These are phyloP conservation scores for Yamadazyma epiphylla DNA, from an alignment of 1,139 yeast genomes.

Conservation along the genomic window DNA sequence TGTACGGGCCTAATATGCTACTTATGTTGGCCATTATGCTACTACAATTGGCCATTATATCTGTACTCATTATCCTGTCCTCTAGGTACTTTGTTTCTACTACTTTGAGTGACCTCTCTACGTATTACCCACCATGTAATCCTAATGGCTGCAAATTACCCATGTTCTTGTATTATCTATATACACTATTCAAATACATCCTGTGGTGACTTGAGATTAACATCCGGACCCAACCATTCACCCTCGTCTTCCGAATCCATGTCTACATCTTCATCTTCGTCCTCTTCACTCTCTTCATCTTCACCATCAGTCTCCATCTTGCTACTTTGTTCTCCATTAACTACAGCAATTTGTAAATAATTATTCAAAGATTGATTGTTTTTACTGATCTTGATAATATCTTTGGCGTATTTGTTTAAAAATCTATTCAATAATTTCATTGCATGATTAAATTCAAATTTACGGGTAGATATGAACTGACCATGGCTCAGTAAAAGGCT, in stretches of 20 bases:
- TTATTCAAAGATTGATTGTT: conserved; percentile 52
- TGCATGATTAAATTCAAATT: conserved; percentile 62
- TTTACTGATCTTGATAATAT: conserved; percentile 54
- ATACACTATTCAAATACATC: conserved; percentile 7
- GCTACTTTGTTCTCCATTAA: conserved; percentile 15
- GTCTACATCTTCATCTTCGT: conserved; percentile 16
- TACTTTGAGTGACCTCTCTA: no score
- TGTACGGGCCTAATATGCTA: no score
- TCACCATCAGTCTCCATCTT: conserved; percentile 8
- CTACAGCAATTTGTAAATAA: conserved; percentile 29
- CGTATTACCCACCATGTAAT: no score
- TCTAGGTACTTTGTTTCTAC: no score
- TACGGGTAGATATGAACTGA: conserved; percentile 58
- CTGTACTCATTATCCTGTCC: no score
- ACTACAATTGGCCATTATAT: no score
- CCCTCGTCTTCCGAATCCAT: conserved; percentile 14
- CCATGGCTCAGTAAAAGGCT: conserved; percentile 72
- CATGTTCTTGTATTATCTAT: conserved; percentile 1
- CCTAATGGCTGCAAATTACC: no score
- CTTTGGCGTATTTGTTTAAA: conserved; percentile 71
- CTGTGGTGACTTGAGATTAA: conserved; percentile 4
- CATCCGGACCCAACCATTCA: conserved; percentile 18
- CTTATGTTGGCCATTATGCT: no score
- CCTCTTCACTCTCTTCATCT: conserved; percentile 15
- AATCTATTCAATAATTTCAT: conserved; percentile 74